A percentile compares a stretch with the other conserved stretches of the same genome.
Evolutionary conservation across 202 grass and related monocot genomes (phyloP).

Genomic region (Setaria viridis): DNA sequence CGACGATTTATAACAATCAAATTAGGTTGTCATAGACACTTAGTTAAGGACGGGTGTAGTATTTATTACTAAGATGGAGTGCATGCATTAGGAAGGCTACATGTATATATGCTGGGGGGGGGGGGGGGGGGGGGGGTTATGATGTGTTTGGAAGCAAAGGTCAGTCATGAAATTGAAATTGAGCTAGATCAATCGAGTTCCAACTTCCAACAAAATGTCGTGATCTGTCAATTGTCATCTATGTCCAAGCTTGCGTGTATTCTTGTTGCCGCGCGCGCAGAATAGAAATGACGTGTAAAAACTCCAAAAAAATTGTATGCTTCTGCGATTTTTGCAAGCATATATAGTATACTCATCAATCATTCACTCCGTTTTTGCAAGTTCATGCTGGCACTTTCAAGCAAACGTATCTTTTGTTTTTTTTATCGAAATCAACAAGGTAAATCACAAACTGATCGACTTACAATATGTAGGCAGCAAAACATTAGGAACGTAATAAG

Average conservation of each 20-base stretch:
- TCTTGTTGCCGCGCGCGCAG: neutral
- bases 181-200: neutral
- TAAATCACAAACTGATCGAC: neutral
- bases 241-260: neutral
- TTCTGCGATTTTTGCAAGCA: neutral
- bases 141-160: neutral
- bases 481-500: accelerated
- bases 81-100: too few relatives aligned
- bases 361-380: neutral
- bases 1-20: too few relatives aligned
- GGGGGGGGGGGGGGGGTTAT: too few relatives aligned
- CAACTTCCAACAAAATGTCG: neutral
- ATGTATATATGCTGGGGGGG: too few relatives aligned
- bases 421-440: neutral
- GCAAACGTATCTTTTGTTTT: neutral
- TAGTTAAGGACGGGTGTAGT: too few relatives aligned
- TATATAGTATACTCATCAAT: neutral
- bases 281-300: neutral
- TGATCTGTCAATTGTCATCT: neutral
- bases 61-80: too few relatives aligned
- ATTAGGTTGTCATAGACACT: too few relatives aligned
- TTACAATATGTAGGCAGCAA: neutral
- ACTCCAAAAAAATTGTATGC: neutral
- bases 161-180: neutral
- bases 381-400: slow-evolving; percentile 12